Percentiles rank a stretch among this genome's conserved stretches.
Evolutionary conservation across 140 eudicot species (phyloP).

Genomic region (Stevia rebaudiana): DNA sequence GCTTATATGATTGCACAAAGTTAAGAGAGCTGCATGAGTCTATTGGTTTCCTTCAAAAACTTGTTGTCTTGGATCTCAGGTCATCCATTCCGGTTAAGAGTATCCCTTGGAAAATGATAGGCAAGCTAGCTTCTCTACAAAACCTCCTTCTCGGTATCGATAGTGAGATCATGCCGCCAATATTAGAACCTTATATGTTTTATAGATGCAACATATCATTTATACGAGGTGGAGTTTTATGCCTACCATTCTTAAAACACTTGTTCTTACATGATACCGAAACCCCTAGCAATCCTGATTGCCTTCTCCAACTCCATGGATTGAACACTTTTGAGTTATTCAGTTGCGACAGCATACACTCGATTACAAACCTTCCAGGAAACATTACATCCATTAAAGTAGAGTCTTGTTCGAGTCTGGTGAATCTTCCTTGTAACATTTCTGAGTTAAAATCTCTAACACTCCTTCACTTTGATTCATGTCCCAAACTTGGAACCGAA

Average conservation of each 20-base stretch:
- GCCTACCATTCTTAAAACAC: background rate
- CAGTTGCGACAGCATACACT: background rate
- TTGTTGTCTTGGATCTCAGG: background rate
- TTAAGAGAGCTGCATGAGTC: slow-evolving; percentile 13
- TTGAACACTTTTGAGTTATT: background rate
- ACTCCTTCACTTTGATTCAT: background rate
- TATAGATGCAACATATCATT: background rate
- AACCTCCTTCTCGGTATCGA: slow-evolving; percentile 7
- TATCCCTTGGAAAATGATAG: slow-evolving; percentile 12
- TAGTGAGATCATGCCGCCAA: too few species aligned
- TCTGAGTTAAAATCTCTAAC: background rate
- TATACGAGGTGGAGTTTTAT: background rate
- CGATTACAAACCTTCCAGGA: background rate
- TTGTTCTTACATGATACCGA: background rate
- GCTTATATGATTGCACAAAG: background rate
- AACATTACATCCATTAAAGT: background rate
- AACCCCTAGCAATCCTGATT: background rate
- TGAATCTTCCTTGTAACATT: background rate
- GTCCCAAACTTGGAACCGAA: slow-evolving; percentile 2
- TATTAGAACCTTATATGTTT: too few species aligned
- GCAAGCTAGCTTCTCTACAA: slow-evolving; percentile 14
- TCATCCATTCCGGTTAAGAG: background rate
- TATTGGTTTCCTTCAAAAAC: slow-evolving; percentile 14
- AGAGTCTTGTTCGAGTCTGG: background rate
- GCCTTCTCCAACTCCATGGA: background rate